phyloP scores from a whole-genome alignment of 2,329 filamentous ascomycete species.

The Pseudocercospora crystallina region DNA sequence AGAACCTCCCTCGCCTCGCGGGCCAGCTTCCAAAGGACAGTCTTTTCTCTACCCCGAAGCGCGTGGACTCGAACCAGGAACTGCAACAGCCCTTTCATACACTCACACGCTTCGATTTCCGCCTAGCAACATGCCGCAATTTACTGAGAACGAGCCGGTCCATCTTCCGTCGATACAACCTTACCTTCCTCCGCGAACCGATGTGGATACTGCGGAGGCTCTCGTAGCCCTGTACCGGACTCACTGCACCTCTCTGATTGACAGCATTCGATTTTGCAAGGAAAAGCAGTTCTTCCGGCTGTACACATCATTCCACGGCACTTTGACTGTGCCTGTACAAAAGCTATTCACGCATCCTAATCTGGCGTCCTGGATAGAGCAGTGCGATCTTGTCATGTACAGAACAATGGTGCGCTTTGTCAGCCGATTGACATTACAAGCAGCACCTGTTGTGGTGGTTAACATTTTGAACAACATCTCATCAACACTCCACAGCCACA shows the following conservation, averaged over 20 bases:
- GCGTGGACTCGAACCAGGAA: constrained; percentile 41
- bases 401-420: constrained; percentile 95
- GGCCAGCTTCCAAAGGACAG: constrained; percentile 44
- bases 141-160: constrained; percentile 68
- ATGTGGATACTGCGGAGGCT: constrained; percentile 81
- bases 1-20: constrained; percentile 32
- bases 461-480: constrained; percentile 87
- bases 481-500: constrained; percentile 74
- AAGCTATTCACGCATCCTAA: constrained; percentile 81
- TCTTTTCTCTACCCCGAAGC: constrained; percentile 49
- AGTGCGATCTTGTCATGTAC: constrained; percentile 93
- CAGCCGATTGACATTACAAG: constrained; percentile 82
- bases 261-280: constrained; percentile 93
- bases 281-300: constrained; percentile 96
- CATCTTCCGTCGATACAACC: constrained; percentile 80
- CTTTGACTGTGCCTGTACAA: constrained; percentile 92
- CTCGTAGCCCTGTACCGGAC: constrained; percentile 86
- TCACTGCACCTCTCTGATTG: constrained; percentile 91
- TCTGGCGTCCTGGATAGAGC: constrained; percentile 87
- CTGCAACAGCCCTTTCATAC: constrained; percentile 53
- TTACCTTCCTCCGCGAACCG: constrained; percentile 78
- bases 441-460: constrained; percentile 82
- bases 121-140: constrained; percentile 55
- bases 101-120: constrained; percentile 65
- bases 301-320: constrained; percentile 93